Evolutionary conservation across 495 filamentous ascomycete genomes (phyloP), one percentile per base, ranked within the genome.

Genomic region (Evernia prunastri): DNA sequence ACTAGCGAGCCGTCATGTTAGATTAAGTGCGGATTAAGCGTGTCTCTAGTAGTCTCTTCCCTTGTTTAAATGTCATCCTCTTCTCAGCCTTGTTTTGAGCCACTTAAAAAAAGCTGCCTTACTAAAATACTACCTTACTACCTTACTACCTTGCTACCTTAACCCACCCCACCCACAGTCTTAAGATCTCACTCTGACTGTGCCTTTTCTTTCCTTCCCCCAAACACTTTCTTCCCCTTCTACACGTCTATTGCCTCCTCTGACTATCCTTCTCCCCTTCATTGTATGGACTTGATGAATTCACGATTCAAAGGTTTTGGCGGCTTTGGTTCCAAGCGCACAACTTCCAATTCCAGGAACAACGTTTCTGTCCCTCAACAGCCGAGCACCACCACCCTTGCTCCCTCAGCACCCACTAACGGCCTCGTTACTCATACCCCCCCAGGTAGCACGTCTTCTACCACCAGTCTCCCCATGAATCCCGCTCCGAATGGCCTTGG

Each of bases 391-490:
- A 72, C 74, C 56, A 74, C 76, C 29, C 67, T 70, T 43, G 67
- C 76, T 36, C 73, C 72, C 40, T 72, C 76, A 10, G 73, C 75
- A 11, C 74, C 76, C 12, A 77, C 78, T 33, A 69, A 71, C 69
- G 67, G 67, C 43, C 31, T 65, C 15, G 35, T 53, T 36, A 13
- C 40, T 42, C 69, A 69, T 36, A 67, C 69, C 20, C 67, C 69
- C 20, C 43, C 63, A 3, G 73, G 72, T 59, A 72, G 70, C 69
- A 78, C 74, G 68, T 79, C 82, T 18, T 83, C 82, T 18, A 79
- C 74, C 31, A 74, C 80, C 39, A 84, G 80, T 65, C 74, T 83
- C 33, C 76, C 82, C 51, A 82, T 83, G 78, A 83, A 80, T 67
- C 68, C 60, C 17, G 25, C 56, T 39, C 78, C 76, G 68, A 73